These are phyloP conservation scores for Colletotrichum incanum DNA, from an alignment of 2,329 filamentous ascomycete genomes.

Conservation along the genomic window DNA sequence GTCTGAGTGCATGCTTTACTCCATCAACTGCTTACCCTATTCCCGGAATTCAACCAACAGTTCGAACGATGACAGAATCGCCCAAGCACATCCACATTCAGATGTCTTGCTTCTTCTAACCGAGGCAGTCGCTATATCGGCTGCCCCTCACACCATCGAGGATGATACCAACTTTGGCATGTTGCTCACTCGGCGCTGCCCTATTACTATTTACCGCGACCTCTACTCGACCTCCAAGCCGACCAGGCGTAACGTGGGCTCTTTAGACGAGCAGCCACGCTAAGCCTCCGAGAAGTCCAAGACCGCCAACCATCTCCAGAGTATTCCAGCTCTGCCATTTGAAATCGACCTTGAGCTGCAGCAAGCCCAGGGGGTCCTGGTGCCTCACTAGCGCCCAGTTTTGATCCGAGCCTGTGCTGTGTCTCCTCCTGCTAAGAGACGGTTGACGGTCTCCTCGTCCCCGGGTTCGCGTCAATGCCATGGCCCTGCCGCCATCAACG, in stretches of 20 bases:
- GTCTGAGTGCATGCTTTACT: background rate
- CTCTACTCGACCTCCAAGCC: background rate
- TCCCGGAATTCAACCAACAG: background rate
- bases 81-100: background rate
- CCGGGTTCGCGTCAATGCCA: constrained; percentile 25
- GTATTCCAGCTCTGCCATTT: constrained; percentile 76
- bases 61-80: background rate
- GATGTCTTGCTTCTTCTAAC: background rate
- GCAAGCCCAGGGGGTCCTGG: constrained; percentile 85
- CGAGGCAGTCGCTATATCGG: background rate
- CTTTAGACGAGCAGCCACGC: constrained; percentile 68
- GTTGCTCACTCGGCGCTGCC: background rate
- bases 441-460: constrained; percentile 1
- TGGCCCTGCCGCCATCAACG: background rate
- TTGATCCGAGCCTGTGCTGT: constrained; percentile 39
- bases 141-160: background rate
- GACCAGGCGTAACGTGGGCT: background rate
- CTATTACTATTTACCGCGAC: background rate
- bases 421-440: constrained; percentile 43
- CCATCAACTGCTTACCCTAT: background rate
- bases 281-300: constrained; percentile 82
- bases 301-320: constrained; percentile 81
- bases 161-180: background rate
- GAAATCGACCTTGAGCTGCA: constrained; percentile 78
- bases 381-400: constrained; percentile 59